These are phyloP conservation scores for Mucor racemosus DNA, from an alignment of 371 early-diverging fungal species.

Conservation along the genomic window DNA sequence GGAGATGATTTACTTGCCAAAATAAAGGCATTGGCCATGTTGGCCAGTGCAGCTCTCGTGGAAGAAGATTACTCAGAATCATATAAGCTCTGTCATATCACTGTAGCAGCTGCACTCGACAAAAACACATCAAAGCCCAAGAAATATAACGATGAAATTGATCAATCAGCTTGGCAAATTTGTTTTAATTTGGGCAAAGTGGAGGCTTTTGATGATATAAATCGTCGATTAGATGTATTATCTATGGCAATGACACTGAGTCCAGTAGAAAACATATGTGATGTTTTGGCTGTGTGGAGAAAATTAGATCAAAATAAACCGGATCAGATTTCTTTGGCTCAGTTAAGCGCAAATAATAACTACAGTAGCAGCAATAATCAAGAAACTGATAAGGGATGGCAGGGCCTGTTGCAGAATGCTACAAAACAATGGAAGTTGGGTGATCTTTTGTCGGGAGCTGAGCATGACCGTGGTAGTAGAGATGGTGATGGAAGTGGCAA, in stretches of 20 bases:
- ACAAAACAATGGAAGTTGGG: slow-evolving; percentile 39
- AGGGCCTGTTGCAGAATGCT: slow-evolving; percentile 34
- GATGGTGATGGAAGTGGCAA: slow-evolving; percentile 7
- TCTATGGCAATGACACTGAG: slow-evolving; percentile 68
- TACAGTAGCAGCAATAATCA: neutral
- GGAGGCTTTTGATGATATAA: slow-evolving; percentile 46
- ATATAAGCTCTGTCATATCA: slow-evolving; percentile 54
- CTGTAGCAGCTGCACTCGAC: slow-evolving; percentile 44
- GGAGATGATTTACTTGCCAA: slow-evolving; percentile 53
- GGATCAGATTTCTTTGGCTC: slow-evolving; percentile 23
- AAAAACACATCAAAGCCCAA: slow-evolving; percentile 25
- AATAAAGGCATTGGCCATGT: slow-evolving; percentile 56
- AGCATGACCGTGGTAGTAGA: neutral
- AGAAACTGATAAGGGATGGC: slow-evolving; percentile 25
- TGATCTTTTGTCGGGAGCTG: slow-evolving; percentile 22
- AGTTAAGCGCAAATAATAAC: slow-evolving; percentile 14
- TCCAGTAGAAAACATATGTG: slow-evolving; percentile 60
- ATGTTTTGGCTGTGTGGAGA: slow-evolving; percentile 63
- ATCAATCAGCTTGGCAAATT: slow-evolving; percentile 59
- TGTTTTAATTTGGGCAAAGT: slow-evolving; percentile 60
- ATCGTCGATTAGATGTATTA: slow-evolving; percentile 55
- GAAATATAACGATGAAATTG: slow-evolving; percentile 51
- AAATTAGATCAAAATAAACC: slow-evolving; percentile 50
- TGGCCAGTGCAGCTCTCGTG: slow-evolving; percentile 65
- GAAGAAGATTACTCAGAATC: slow-evolving; percentile 58